Conservation (phyloP, 805 yeast genomes). For the Suhomyces sp. region DNA sequence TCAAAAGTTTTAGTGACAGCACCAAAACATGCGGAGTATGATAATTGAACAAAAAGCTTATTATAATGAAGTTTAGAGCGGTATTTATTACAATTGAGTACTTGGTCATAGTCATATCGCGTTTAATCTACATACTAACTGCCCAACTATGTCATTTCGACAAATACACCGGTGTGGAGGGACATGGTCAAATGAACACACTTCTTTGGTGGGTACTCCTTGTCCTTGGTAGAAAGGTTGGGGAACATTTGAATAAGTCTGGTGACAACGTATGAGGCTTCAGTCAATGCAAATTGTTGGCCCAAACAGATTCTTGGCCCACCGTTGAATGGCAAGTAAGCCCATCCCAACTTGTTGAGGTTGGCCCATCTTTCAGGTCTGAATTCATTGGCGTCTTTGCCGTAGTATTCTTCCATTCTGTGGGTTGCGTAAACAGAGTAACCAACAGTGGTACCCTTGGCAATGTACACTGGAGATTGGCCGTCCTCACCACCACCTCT, state of each 20-base stretch:
- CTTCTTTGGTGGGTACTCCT: conserved; percentile 30
- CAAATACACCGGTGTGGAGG: conserved; percentile 19
- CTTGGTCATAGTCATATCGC: neutral
- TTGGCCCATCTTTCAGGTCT: conserved; percentile 25
- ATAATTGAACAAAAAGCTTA: no score
- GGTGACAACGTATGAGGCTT: conserved; percentile 22
- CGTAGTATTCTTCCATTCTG: conserved; percentile 27
- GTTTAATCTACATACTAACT: neutral
- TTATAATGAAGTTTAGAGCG: no score
- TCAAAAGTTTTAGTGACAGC: no score
- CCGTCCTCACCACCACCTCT: conserved; percentile 24
- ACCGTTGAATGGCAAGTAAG: conserved; percentile 27
- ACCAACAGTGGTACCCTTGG: conserved; percentile 21
- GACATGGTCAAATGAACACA: conserved; percentile 25
- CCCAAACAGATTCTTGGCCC: conserved; percentile 30
- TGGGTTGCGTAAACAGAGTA: conserved; percentile 40
- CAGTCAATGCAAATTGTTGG: conserved; percentile 29
- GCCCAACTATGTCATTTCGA: conserved; percentile 6
- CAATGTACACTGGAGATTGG: conserved; percentile 14
- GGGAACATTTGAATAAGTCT: conserved; percentile 24
- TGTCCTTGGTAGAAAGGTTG: conserved; percentile 14
- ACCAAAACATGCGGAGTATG: no score
- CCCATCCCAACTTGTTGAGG: conserved; percentile 22
- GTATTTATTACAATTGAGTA: no score
- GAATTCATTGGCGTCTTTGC: conserved; percentile 21